These are phyloP conservation scores for Hypomontagnella monticulosa DNA, from an alignment of 495 filamentous ascomycete species.

Conservation along the genomic window DNA sequence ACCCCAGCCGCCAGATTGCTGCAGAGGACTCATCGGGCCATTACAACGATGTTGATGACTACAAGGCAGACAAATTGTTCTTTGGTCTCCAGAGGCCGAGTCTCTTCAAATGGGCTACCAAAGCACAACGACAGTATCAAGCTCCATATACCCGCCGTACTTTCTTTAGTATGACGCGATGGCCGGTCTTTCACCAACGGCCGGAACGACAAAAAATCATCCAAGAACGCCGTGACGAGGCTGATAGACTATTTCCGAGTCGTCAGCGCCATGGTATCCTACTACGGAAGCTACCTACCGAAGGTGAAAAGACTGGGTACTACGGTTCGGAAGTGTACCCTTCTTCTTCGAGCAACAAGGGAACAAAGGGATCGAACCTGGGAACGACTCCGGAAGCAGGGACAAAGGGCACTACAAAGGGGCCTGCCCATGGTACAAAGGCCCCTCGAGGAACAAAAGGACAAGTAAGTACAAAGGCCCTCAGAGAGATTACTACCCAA, in stretches of 20 bases:
- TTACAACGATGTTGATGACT: slow-evolving; percentile 1
- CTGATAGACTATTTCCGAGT: slow-evolving; percentile 25
- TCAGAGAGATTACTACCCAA: not conserved
- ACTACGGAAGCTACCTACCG: slow-evolving; percentile 26
- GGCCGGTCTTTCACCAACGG: slow-evolving; percentile 33
- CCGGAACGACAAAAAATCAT: slow-evolving; percentile 19
- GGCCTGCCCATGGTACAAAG: slow-evolving; percentile 9
- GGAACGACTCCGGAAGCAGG: slow-evolving; percentile 3
- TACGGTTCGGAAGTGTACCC: not conserved
- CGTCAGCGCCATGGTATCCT: slow-evolving; percentile 39
- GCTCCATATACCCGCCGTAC: slow-evolving; percentile 31
- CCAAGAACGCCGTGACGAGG: slow-evolving; percentile 32
- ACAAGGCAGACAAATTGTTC: slow-evolving; percentile 16
- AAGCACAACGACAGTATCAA: slow-evolving; percentile 42
- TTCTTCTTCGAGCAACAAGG: not conserved
- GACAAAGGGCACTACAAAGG: slow-evolving; percentile 1
- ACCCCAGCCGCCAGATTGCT: slow-evolving; percentile 32
- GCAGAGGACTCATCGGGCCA: slow-evolving; percentile 36
- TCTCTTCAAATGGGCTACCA: slow-evolving; percentile 47
- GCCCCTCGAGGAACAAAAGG: not conserved
- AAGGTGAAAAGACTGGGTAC: slow-evolving; percentile 10
- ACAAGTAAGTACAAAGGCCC: not conserved
- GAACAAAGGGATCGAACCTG: slow-evolving; percentile 21
- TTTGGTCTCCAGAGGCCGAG: slow-evolving; percentile 34
- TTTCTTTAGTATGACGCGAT: slow-evolving; percentile 45